Conservation (phyloP, 2,329 filamentous ascomycete genomes). For the Calonectria pauciramosa region DNA sequence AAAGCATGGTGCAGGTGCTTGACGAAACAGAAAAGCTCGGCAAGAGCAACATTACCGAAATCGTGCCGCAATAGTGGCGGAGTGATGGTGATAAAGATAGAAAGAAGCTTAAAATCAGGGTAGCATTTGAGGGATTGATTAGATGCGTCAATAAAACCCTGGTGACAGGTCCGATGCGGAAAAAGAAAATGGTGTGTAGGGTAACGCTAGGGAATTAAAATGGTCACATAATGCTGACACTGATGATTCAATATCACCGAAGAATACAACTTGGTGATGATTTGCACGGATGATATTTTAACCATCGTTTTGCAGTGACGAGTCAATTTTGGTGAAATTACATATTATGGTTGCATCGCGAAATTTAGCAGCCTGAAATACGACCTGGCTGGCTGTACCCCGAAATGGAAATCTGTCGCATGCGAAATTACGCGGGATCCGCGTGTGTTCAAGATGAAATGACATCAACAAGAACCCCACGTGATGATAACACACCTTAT, state of each 20-base stretch:
- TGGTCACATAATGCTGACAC: background rate
- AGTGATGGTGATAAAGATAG: background rate
- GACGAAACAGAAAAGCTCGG: conserved; percentile 36
- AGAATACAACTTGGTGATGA: background rate
- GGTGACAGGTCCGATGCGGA: background rate
- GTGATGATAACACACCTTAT: background rate
- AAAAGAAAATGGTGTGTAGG: background rate
- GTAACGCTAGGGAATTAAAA: background rate
- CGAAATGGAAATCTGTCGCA: background rate
- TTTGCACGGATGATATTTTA: background rate
- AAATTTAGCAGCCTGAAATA: background rate
- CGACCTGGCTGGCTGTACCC: background rate
- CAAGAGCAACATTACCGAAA: conserved; percentile 42
- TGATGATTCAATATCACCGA: background rate
- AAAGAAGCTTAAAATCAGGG: background rate
- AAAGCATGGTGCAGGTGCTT: conserved; percentile 36
- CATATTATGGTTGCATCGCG: background rate
- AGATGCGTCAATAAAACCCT: background rate
- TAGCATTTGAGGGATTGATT: background rate
- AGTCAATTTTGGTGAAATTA: background rate
- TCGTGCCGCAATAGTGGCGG: conserved; percentile 28
- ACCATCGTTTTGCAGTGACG: background rate
- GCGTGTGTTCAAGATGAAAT: background rate
- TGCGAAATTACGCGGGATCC: background rate
- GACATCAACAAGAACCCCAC: background rate